Percentiles rank a stretch among this genome's conserved stretches.
Evolutionary conservation across 495 filamentous ascomycete genomes (phyloP).

Genomic region (Talaromyces liani): DNA sequence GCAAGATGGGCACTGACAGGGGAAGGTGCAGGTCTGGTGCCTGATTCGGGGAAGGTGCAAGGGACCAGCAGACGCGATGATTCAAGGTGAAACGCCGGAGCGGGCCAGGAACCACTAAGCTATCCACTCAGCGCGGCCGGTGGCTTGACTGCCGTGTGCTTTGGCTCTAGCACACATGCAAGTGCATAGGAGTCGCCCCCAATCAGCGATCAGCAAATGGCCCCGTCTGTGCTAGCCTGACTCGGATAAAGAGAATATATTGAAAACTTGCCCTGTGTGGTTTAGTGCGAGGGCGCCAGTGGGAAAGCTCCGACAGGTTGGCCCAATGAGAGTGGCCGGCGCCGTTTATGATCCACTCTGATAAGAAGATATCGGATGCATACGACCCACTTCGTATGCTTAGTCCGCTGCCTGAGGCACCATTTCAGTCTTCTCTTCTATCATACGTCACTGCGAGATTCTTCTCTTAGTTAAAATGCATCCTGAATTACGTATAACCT

Average conservation of each 20-base stretch:
- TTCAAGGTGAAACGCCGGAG: conserved; percentile 6
- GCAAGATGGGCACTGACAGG: background rate
- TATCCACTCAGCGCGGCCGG: background rate
- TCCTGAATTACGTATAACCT: background rate
- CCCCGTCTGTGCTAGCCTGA: background rate
- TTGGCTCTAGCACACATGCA: no score
- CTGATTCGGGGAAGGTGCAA: conserved; percentile 6
- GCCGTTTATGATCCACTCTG: background rate
- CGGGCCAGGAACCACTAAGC: no score
- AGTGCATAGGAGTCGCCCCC: background rate
- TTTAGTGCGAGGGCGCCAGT: background rate
- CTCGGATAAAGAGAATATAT: background rate
- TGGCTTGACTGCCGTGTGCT: no score
- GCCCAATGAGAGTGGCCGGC: background rate
- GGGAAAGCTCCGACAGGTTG: background rate
- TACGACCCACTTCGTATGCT: background rate
- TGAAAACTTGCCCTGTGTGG: background rate
- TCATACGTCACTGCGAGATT: background rate
- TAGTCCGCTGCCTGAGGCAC: background rate
- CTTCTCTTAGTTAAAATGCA: background rate
- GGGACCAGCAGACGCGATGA: conserved; percentile 1
- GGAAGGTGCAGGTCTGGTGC: background rate
- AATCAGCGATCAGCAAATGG: background rate
- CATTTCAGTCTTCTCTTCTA: background rate
- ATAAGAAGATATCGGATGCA: background rate